phyloP scores from a whole-genome alignment of 768 basidiomycete species.

The Royoungia palumana region DNA sequence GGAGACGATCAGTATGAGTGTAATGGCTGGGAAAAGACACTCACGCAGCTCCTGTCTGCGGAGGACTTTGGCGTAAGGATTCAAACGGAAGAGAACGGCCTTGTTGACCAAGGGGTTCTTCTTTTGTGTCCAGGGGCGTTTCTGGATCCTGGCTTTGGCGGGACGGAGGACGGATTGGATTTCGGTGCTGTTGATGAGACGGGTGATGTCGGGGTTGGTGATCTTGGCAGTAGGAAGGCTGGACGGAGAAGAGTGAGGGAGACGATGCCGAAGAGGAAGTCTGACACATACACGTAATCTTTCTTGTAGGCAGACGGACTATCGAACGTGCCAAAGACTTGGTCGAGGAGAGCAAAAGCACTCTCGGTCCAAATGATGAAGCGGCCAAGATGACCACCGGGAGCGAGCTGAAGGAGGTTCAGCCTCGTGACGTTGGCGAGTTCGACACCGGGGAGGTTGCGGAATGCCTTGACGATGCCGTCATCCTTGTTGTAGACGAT shows the following conservation, averaged over 20 bases:
- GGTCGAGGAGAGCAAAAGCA: conserved; percentile 90
- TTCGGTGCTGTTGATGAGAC: conserved; percentile 97
- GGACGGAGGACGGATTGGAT: conserved; percentile 96
- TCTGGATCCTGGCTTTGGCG: conserved; percentile 78
- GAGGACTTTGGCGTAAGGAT: conserved; percentile 96
- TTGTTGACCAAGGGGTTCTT: conserved; percentile 98
- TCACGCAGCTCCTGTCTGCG: conserved; percentile 84
- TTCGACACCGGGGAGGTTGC: conserved; percentile 98
- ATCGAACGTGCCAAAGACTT: conserved; percentile 93
- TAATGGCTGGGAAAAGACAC: conserved; percentile 32
- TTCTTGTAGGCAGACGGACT: conserved; percentile 84
- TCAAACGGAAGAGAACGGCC: conserved; percentile 92
- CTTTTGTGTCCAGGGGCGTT: conserved; percentile 98
- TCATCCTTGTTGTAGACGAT: conserved; percentile 97
- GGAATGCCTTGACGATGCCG: conserved; percentile 97
- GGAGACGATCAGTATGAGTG: conserved; percentile 4
- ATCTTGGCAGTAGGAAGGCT: conserved; percentile 97
- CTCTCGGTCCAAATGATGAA: conserved; percentile 99
- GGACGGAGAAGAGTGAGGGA: neutral
- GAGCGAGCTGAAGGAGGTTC: conserved; percentile 98
- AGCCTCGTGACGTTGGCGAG: conserved; percentile 89
- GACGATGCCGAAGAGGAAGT: neutral
- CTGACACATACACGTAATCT: conserved; percentile 67
- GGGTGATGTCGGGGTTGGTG: conserved; percentile 93
- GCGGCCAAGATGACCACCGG: conserved; percentile 98